Conservation (phyloP, 345 rosid genomes). For the Salix purpurea region DNA sequence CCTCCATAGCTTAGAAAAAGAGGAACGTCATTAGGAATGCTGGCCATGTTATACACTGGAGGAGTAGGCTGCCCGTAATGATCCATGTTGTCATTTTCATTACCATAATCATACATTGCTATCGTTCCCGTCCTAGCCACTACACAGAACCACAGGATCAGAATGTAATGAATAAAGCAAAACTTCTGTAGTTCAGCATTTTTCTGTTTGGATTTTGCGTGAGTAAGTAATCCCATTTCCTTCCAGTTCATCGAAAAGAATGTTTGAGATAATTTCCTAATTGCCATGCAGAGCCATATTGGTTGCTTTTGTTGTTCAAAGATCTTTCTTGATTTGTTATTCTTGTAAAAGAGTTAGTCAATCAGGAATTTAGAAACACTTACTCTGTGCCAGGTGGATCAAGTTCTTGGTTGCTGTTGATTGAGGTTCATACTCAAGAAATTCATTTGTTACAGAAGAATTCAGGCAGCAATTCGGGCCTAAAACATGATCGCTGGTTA, state of each 20-base stretch:
- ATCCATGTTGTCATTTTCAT: conserved; percentile 33
- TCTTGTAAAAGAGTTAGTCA: too few relatives aligned
- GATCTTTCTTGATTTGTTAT: too few relatives aligned
- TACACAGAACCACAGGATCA: background rate
- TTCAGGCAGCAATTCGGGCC: conserved; percentile 39
- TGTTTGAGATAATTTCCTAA: too few relatives aligned
- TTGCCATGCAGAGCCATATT: too few relatives aligned
- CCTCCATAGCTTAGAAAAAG: conserved; percentile 48
- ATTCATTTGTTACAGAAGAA: conserved; percentile 15
- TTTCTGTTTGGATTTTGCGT: too few relatives aligned
- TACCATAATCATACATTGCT: conserved; percentile 45
- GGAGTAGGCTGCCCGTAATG: conserved; percentile 50
- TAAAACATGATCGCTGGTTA: background rate
- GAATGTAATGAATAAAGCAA: background rate
- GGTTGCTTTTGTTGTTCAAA: too few relatives aligned
- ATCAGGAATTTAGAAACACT: background rate
- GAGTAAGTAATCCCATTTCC: too few relatives aligned
- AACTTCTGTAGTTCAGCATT: too few relatives aligned
- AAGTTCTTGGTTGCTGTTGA: conserved; percentile 39
- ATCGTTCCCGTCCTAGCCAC: conserved; percentile 45
- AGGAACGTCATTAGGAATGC: conserved; percentile 44
- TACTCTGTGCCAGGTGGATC: conserved; percentile 43
- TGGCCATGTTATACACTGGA: conserved; percentile 40
- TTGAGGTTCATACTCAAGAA: conserved; percentile 29
- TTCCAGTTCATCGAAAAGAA: too few relatives aligned